Base-by-base conservation (phyloP, 78 protist genomes). In the Dictyostelium brefeldianum region DNA sequence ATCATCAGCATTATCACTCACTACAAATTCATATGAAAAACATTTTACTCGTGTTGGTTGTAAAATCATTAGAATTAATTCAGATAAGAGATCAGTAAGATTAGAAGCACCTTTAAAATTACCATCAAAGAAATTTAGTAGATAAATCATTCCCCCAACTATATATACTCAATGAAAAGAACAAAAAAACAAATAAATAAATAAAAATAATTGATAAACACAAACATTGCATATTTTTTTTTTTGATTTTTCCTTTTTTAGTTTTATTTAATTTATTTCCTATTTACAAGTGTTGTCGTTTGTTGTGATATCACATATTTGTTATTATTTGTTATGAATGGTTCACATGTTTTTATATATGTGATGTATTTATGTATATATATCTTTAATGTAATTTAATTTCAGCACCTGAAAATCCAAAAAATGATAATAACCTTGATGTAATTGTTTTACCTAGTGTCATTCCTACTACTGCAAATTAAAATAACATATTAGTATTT, bases 1-100 rank as follows among this genome's bases (percentile, higher is more conserved):
- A 10, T n/a, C 83, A 6, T 47, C 54, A 78, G 46, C 65, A 31
- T 18, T 78, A 17, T 51, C 83, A 27, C 25, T 78, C 18, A 78
- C 83, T 18, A 2, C 43, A 54, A 36, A 27, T 48, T 3, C 83
- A 10, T 31, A 54, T 25, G 83, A 78, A 78, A 78, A 78, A 47
- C 65, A 78, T 78, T 78, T 54, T 43, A 31, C 56, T 9, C 43
- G 83, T 36, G 70, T 78, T 54, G 83, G 83, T 54, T 78, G 83
- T 36, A 71, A 71, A 43, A 17, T 27, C 4, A 7, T 22, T 46
- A 75, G 62, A 75, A 48, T 22, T 3, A 22, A n/a, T 25, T 5
- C 46, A 22, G 81, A 75, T n/a, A 31, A 50, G 70, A 78, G 83
- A 78, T 36, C 29, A 7, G 51, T 31, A 18, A 78, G 70, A 54